These are phyloP conservation scores for Akanthomyces lecanii DNA, from an alignment of 2,329 filamentous ascomycete species.

Conservation along the genomic window DNA sequence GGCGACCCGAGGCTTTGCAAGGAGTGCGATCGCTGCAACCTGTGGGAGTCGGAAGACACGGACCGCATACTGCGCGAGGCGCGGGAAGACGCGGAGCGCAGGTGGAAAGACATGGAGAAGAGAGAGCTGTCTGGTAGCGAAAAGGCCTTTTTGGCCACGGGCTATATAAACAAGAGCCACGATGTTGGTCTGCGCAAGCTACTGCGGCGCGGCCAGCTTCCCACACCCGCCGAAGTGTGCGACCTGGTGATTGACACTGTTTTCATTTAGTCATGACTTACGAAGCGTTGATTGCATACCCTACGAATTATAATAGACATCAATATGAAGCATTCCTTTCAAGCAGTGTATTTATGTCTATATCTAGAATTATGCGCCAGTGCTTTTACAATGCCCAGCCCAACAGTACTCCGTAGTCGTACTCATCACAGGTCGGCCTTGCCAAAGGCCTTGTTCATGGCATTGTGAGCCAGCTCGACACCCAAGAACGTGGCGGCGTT, in stretches of 20 bases:
- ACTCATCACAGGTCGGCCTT: slow-evolving; percentile 13
- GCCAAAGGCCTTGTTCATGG: slow-evolving; percentile 72
- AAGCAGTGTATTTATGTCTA: no score
- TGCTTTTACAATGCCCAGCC: neutral
- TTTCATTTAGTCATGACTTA: slow-evolving; percentile 19
- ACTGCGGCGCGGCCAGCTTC: slow-evolving; percentile 32
- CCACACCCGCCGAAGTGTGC: slow-evolving; percentile 40
- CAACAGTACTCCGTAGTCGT: neutral
- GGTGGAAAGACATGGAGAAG: slow-evolving; percentile 65
- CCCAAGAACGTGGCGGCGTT: slow-evolving; percentile 94
- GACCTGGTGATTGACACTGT: slow-evolving; percentile 43
- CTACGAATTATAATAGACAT: no score
- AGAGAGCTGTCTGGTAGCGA: slow-evolving; percentile 52
- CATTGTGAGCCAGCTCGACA: slow-evolving; percentile 77
- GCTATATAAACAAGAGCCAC: slow-evolving; percentile 31
- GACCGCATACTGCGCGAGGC: slow-evolving; percentile 65
- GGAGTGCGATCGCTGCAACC: slow-evolving; percentile 76
- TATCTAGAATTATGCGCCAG: neutral
- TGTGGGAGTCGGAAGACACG: slow-evolving; percentile 72
- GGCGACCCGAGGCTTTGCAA: slow-evolving; percentile 67
- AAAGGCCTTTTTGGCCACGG: slow-evolving; percentile 54
- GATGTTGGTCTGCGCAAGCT: slow-evolving; percentile 30
- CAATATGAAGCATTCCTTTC: no score
- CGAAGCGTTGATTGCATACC: neutral
- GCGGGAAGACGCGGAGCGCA: slow-evolving; percentile 65